Percentiles rank a stretch among this genome's conserved stretches.
phyloP scores from a whole-genome alignment of 2,329 filamentous ascomycete genomes.

The Ceratocystis alfenasii region DNA sequence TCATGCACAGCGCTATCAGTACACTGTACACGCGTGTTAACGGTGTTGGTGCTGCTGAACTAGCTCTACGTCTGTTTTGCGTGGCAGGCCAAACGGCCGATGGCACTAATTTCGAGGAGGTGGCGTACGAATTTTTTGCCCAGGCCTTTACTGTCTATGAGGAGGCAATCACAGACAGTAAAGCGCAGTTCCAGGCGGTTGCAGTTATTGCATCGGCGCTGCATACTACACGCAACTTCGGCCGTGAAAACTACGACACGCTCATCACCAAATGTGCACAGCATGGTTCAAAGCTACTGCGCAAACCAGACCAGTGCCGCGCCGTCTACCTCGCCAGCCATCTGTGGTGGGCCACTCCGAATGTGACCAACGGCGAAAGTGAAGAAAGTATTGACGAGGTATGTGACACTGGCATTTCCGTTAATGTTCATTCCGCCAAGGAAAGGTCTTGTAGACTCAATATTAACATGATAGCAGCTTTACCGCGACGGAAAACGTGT shows the following conservation, averaged over 20 bases:
- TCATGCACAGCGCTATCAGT: slow-evolving; percentile 80
- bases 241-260: slow-evolving; percentile 96
- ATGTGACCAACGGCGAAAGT: slow-evolving; percentile 61
- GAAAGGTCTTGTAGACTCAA: background rate
- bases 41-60: slow-evolving; percentile 64
- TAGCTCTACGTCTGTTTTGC: slow-evolving; percentile 80
- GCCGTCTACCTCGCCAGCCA: slow-evolving; percentile 95
- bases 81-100: slow-evolving; percentile 88
- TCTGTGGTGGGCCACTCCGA: slow-evolving; percentile 93
- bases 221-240: slow-evolving; percentile 79
- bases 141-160: slow-evolving; percentile 98
- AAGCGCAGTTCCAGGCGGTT: slow-evolving; percentile 95
- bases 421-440: too few relatives aligned
- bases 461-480: slow-evolving; percentile 43
- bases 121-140: slow-evolving; percentile 95
- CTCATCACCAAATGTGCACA: slow-evolving; percentile 95
- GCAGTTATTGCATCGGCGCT: slow-evolving; percentile 84
- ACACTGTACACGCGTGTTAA: slow-evolving; percentile 79
- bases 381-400: slow-evolving; percentile 57
- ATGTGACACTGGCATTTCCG: slow-evolving; percentile 30
- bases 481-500: slow-evolving; percentile 97
- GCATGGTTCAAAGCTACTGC: slow-evolving; percentile 89
- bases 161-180: slow-evolving; percentile 86
- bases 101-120: slow-evolving; percentile 83
- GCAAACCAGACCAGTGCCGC: slow-evolving; percentile 95